Percentiles rank a stretch among this genome's conserved stretches.
Evolutionary conservation across 73 alveolate species (phyloP).

Genomic region (Urostyla sp.): DNA sequence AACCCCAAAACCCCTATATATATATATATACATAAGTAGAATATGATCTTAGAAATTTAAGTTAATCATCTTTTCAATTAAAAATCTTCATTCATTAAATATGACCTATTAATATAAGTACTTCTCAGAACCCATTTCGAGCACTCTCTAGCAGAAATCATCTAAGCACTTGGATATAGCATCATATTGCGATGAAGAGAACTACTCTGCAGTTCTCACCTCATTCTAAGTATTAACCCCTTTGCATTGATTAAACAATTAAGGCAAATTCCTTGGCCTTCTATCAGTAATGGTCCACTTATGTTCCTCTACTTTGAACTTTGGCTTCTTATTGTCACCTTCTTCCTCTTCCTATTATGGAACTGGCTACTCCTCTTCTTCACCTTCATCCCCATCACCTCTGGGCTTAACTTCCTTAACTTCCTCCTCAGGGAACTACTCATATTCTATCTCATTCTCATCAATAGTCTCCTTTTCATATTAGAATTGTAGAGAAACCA

Average conservation of each 20-base stretch:
- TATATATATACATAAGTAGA: too few relatives aligned
- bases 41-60: too few relatives aligned
- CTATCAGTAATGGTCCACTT: constrained; percentile 67
- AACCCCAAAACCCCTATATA: too few relatives aligned
- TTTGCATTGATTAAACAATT: constrained; percentile 46
- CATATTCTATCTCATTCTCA: constrained; percentile 66
- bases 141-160: constrained; percentile 47
- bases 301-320: constrained; percentile 48
- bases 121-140: constrained; percentile 47
- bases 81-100: constrained; percentile 48
- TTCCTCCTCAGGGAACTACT: constrained; percentile 70
- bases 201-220: constrained; percentile 57
- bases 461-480: constrained; percentile 52
- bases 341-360: constrained; percentile 47
- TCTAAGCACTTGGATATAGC: constrained; percentile 64
- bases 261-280: constrained; percentile 66
- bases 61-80: background rate
- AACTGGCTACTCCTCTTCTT: constrained; percentile 47
- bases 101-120: constrained; percentile 28
- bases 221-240: constrained; percentile 50
- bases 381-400: constrained; percentile 56
- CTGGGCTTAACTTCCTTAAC: constrained; percentile 50
- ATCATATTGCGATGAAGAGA: constrained; percentile 59
- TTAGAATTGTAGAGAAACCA: constrained; percentile 57
- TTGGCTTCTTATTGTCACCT: constrained; percentile 56